Evolutionary conservation across 345 rosid species (phyloP).

Genomic region (Clarkia xantiana): DNA sequence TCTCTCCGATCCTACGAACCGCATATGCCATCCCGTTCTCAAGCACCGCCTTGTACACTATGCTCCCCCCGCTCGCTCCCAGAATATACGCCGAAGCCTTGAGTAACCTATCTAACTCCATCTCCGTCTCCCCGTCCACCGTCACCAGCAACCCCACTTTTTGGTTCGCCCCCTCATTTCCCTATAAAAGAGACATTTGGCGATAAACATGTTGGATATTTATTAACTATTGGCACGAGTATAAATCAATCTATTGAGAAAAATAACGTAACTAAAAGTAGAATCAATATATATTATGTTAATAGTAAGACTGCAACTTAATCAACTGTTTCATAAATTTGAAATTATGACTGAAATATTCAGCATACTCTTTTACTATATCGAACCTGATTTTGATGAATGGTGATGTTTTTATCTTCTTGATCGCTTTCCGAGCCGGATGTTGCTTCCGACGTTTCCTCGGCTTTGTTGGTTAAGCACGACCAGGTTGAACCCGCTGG

Average conservation of each 20-base stretch:
- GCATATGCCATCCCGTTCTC: conserved; percentile 56
- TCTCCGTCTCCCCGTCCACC: conserved; percentile 54
- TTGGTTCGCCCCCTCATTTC: background rate
- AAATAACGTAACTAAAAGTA: no score
- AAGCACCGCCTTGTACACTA: conserved; percentile 80
- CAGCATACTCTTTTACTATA: no score
- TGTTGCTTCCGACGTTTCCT: conserved; percentile 34
- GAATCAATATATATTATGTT: no score
- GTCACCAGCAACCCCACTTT: conserved; percentile 38
- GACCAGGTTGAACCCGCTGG: conserved; percentile 22
- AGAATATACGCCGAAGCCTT: conserved; percentile 76
- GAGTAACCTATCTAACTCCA: conserved; percentile 60
- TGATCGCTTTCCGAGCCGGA: conserved; percentile 47
- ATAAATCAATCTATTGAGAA: no score
- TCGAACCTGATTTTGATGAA: background rate
- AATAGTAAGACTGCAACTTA: no score
- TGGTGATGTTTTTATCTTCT: conserved; percentile 6
- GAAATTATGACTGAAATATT: no score
- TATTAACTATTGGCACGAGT: no score
- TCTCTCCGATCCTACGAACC: conserved; percentile 79
- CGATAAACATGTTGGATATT: no score
- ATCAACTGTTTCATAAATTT: no score
- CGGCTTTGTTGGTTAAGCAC: conserved; percentile 35
- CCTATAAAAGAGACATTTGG: no score
- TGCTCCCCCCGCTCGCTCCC: conserved; percentile 49